These are phyloP conservation scores for Coemansia sp. DNA, from an alignment of 192 early-diverging fungal species.

Conservation along the genomic window DNA sequence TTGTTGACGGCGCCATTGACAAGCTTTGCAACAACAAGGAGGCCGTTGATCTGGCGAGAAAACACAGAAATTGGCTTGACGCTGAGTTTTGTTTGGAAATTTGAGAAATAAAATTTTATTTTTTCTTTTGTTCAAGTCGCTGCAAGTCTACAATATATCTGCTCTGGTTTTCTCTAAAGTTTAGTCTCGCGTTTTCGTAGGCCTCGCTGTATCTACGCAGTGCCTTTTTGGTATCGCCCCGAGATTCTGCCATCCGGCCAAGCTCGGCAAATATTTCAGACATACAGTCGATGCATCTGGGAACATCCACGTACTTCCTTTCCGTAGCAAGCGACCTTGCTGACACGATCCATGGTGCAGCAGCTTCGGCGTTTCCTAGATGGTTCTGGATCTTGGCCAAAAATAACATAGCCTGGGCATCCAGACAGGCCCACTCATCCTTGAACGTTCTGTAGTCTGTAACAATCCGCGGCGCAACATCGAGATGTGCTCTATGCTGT, in stretches of 20 bases:
- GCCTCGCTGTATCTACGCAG: slow-evolving; percentile 45
- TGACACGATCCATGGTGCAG: slow-evolving; percentile 37
- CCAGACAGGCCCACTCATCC: slow-evolving; percentile 48
- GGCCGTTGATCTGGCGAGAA: slow-evolving; percentile 8
- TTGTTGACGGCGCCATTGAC: slow-evolving; percentile 9
- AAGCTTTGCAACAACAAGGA: not conserved
- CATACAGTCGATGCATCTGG: slow-evolving; percentile 42
- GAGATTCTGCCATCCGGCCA: slow-evolving; percentile 37
- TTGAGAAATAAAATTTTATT: not conserved
- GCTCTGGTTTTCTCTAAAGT: slow-evolving; percentile 20
- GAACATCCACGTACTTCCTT: slow-evolving; percentile 1
- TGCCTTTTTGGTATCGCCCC: slow-evolving; percentile 32
- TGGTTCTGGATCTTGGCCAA: slow-evolving; percentile 35
- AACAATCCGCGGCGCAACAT: slow-evolving; percentile 28
- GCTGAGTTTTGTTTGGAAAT: slow-evolving; percentile 4
- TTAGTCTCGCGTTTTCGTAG: slow-evolving; percentile 32
- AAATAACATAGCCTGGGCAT: slow-evolving; percentile 34
- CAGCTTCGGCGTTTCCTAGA: slow-evolving; percentile 17
- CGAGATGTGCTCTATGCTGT: slow-evolving; percentile 38
- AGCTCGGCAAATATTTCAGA: slow-evolving; percentile 29
- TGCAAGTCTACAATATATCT: slow-evolving; percentile 16
- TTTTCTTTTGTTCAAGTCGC: slow-evolving; percentile 15
- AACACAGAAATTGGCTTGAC: slow-evolving; percentile 28
- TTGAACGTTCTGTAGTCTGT: slow-evolving; percentile 26
- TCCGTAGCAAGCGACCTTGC: slow-evolving; percentile 19